Evolutionary conservation across 2,329 filamentous ascomycete genomes (phyloP).

Genomic region (Aspergillus sp.): DNA sequence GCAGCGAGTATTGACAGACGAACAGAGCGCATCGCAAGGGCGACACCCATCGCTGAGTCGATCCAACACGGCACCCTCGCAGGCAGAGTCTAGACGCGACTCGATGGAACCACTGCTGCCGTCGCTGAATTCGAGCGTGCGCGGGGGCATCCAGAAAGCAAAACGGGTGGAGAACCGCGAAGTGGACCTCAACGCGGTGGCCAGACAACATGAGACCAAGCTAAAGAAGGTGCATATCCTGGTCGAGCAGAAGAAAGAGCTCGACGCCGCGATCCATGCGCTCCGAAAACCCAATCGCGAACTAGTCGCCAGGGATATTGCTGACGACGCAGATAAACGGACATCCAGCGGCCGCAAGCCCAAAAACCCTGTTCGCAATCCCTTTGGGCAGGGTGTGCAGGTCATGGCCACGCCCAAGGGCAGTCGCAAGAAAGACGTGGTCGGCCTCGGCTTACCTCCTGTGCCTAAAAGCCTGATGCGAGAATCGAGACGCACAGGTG

Average conservation of each 20-base stretch:
- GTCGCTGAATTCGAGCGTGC: slow-evolving; percentile 28
- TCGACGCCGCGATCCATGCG: slow-evolving; percentile 44
- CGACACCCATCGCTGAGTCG: slow-evolving; percentile 36
- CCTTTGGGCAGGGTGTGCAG: slow-evolving; percentile 40
- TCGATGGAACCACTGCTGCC: slow-evolving; percentile 37
- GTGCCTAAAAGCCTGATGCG: slow-evolving; percentile 21
- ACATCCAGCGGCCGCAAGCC: slow-evolving; percentile 28
- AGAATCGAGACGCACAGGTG: slow-evolving; percentile 13
- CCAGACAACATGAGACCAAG: slow-evolving; percentile 42
- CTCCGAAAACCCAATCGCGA: slow-evolving; percentile 45
- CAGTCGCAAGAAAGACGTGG: slow-evolving; percentile 28
- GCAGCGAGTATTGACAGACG: slow-evolving; percentile 44
- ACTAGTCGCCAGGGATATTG: slow-evolving; percentile 42
- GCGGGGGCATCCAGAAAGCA: slow-evolving; percentile 41
- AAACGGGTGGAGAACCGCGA: slow-evolving; percentile 45
- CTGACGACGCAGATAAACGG: slow-evolving; percentile 37
- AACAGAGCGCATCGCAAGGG: slow-evolving; percentile 28
- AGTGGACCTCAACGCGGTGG: slow-evolving; percentile 43
- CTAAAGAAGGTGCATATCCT: slow-evolving; percentile 41
- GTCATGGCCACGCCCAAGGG: slow-evolving; percentile 46
- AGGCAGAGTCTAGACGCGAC: slow-evolving; percentile 36
- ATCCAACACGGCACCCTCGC: slow-evolving; percentile 38
- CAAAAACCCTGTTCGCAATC: slow-evolving; percentile 39
- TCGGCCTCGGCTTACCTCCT: slow-evolving; percentile 18
- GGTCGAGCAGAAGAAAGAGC: slow-evolving; percentile 43